A percentile compares a stretch with the other conserved stretches of the same genome.
Conservation (phyloP, 1,284 basidiomycete species). For the Sanghuangporus sanghuang region DNA sequence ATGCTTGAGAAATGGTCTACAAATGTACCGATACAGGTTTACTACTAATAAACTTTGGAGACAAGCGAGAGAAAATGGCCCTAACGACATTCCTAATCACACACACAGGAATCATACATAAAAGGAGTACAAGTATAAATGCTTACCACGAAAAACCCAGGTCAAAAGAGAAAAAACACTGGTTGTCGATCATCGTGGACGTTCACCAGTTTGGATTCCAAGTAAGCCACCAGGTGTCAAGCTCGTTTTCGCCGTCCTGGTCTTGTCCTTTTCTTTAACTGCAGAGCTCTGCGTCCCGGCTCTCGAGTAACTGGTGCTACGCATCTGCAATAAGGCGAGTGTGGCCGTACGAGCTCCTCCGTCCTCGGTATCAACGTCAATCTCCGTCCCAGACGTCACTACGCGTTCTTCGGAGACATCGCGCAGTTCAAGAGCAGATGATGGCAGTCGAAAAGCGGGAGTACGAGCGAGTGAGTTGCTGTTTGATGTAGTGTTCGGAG, state of each 20-base stretch:
- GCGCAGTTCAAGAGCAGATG: neutral
- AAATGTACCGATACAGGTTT: no score
- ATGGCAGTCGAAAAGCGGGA: neutral
- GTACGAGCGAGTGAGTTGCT: neutral
- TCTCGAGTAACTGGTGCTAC: neutral
- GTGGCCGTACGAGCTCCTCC: neutral
- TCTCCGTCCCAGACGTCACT: neutral
- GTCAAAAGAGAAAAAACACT: neutral
- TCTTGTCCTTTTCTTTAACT: no score
- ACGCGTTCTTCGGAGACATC: neutral
- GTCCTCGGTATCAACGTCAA: neutral
- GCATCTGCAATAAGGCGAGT: conserved; percentile 6
- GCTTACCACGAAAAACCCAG: neutral
- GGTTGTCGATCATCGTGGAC: neutral
- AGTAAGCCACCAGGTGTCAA: neutral
- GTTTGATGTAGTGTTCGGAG: neutral
- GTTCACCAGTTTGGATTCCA: neutral
- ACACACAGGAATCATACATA: no score
- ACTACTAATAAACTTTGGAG: no score
- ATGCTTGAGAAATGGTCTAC: no score
- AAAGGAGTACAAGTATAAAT: no score
- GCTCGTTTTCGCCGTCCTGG: neutral
- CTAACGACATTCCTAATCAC: no score
- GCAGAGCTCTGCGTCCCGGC: neutral
- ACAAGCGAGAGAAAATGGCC: no score